Evolutionary conservation across 2,329 filamentous ascomycete species (phyloP).

Genomic region (Alternaria conjuncta): DNA sequence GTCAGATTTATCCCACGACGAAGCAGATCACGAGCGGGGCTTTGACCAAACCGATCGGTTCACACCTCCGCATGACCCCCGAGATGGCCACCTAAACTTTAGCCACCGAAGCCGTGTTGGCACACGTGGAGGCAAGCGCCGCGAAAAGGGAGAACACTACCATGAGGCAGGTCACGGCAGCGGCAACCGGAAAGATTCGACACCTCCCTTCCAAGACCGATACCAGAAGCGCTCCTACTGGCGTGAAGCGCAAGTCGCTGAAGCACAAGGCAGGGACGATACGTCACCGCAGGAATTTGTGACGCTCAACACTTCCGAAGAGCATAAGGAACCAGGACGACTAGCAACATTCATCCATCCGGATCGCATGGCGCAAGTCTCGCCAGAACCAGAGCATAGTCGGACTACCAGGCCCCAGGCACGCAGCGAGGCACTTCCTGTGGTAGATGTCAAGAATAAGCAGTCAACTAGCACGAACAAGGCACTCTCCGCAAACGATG

Average conservation of each 20-base stretch:
- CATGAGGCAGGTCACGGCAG: background rate
- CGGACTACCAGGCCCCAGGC: background rate
- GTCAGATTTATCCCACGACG: background rate
- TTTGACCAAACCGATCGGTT: background rate
- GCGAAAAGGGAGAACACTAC: background rate
- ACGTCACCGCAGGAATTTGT: background rate
- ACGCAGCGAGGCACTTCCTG: background rate
- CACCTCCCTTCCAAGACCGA: background rate
- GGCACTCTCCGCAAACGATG: background rate
- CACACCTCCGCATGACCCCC: background rate
- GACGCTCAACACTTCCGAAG: background rate
- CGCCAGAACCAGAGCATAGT: background rate
- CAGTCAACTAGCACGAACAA: background rate
- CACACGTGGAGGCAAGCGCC: background rate
- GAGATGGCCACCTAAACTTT: background rate
- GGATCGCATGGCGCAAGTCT: background rate
- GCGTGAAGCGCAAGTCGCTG: background rate
- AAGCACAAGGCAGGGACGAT: background rate
- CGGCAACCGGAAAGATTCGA: background rate
- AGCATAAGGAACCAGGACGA: background rate
- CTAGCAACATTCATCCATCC: background rate
- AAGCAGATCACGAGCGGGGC: background rate
- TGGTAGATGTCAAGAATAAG: background rate
- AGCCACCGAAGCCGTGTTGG: background rate
- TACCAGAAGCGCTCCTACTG: background rate